A percentile compares a stretch with the other conserved stretches of the same genome.
These are phyloP conservation scores for Fomitopsis pinicola DNA, from an alignment of 1,284 basidiomycete genomes.

Conservation along the genomic window DNA sequence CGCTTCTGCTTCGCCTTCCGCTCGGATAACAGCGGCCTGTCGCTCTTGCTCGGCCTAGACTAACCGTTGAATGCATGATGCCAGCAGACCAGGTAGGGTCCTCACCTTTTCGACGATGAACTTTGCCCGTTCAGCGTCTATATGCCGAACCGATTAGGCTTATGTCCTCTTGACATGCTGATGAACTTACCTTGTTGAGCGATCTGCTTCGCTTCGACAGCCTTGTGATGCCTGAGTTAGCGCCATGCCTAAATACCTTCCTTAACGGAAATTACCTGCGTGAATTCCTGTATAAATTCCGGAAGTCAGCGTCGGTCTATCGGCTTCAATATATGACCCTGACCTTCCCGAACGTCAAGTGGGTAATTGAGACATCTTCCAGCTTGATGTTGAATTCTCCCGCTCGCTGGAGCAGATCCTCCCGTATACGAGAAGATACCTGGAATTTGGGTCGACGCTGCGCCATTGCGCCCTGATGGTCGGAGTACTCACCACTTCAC, in stretches of 20 bases:
- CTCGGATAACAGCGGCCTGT: slow-evolving; percentile 96
- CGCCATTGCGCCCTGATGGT: background rate
- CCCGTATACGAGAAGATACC: slow-evolving; percentile 93
- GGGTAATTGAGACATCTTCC: slow-evolving; percentile 97
- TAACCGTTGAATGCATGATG: background rate
- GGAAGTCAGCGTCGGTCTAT: slow-evolving; percentile 20
- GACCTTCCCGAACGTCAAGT: slow-evolving; percentile 79
- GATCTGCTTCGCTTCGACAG: slow-evolving; percentile 98
- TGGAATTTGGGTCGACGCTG: slow-evolving; percentile 22
- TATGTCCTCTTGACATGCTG: background rate
- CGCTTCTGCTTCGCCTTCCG: slow-evolving; percentile 98
- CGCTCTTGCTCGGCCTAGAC: slow-evolving; percentile 94
- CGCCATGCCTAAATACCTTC: background rate
- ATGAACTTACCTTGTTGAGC: slow-evolving; percentile 78
- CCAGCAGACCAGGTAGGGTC: background rate
- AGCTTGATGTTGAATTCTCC: slow-evolving; percentile 95
- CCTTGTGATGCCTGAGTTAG: slow-evolving; percentile 35
- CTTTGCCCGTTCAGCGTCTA: slow-evolving; percentile 96
- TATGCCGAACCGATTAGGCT: background rate
- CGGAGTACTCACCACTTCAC: slow-evolving; percentile 64
- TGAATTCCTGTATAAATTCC: slow-evolving; percentile 62
- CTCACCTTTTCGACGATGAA: slow-evolving; percentile 96
- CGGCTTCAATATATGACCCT: slow-evolving; percentile 13
- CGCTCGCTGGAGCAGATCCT: slow-evolving; percentile 90
- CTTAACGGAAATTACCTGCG: slow-evolving; percentile 42